Percentiles rank a stretch among this genome's conserved stretches.
Evolutionary conservation across 2,329 filamentous ascomycete species (phyloP).

Genomic region (Apiospora rasikravindrae): DNA sequence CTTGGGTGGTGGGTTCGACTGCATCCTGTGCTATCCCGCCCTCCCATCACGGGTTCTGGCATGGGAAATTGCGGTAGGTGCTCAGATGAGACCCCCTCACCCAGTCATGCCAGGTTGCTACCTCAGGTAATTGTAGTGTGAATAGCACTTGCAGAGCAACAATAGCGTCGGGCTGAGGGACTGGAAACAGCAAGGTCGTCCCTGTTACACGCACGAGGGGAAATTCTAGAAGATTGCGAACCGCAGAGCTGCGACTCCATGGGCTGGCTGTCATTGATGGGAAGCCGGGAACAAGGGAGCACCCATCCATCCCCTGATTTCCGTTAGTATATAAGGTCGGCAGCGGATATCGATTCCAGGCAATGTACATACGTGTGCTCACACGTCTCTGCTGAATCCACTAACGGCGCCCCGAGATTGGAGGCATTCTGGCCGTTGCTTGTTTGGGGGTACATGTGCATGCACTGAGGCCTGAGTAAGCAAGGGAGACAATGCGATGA

Average conservation of each 20-base stretch:
- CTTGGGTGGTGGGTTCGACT: not conserved
- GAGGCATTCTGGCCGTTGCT: not conserved
- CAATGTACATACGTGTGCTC: not conserved
- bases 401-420: slow-evolving; percentile 13
- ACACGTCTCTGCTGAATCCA: slow-evolving; percentile 6
- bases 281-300: not conserved
- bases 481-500: not conserved
- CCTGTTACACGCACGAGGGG: not conserved
- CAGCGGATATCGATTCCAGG: not conserved
- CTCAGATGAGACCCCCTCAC: not conserved
- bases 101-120: not conserved
- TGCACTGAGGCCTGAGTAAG: not conserved
- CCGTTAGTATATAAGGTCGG: not conserved
- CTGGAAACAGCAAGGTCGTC: not conserved
- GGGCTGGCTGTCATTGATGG: not conserved
- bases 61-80: slow-evolving; percentile 1
- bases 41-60: not conserved
- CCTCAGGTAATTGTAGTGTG: not conserved
- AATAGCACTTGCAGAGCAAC: too few species aligned
- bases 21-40: not conserved
- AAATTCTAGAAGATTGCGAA: slow-evolving; percentile 16
- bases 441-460: not conserved
- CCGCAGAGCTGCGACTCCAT: not conserved
- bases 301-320: not conserved
- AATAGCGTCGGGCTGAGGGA: not conserved